A percentile compares a stretch with the other conserved stretches of the same genome.
Conservation (phyloP, 257 asterid genomes). For the Lavandula angustifolia region DNA sequence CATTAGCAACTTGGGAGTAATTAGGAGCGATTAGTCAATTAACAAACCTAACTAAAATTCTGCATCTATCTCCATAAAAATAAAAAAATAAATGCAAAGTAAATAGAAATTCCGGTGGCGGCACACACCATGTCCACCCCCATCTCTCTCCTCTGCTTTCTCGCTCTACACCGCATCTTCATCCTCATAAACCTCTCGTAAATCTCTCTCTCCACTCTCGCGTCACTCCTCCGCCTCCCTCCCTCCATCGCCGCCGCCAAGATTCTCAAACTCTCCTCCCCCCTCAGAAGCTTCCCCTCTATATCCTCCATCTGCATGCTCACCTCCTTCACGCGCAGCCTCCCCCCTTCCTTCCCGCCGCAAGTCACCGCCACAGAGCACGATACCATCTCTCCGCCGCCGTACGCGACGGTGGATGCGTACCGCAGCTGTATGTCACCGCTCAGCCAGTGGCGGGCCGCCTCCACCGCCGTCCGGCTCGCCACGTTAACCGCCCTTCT, state of each 20-base stretch:
- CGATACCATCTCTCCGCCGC: conserved; percentile 40
- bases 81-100: conserved; percentile 40
- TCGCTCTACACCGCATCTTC: conserved; percentile 44
- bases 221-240: conserved; percentile 40
- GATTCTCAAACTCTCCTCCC: conserved; percentile 52
- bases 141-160: conserved; percentile 46
- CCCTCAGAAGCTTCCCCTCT: conserved; percentile 53
- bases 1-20: neutral
- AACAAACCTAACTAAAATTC: neutral
- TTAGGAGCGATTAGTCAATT: neutral
- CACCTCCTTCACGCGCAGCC: conserved; percentile 59
- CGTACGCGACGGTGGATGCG: conserved; percentile 41
- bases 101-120: conserved; percentile 41
- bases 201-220: conserved; percentile 38
- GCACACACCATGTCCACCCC: conserved; percentile 48
- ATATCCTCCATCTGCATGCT: conserved; percentile 64
- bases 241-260: conserved; percentile 54
- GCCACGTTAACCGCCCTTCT: conserved; percentile 57
- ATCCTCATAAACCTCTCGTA: conserved; percentile 43
- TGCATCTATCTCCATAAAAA: neutral
- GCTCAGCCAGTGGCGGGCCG: conserved; percentile 56
- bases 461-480: conserved; percentile 55
- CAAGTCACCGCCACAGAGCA: conserved; percentile 57
- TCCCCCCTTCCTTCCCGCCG: conserved; percentile 53
- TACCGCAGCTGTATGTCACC: conserved; percentile 49